These are phyloP conservation scores for Paracamarosporium sp. DNA, from an alignment of 2,329 filamentous ascomycete species.

Conservation along the genomic window DNA sequence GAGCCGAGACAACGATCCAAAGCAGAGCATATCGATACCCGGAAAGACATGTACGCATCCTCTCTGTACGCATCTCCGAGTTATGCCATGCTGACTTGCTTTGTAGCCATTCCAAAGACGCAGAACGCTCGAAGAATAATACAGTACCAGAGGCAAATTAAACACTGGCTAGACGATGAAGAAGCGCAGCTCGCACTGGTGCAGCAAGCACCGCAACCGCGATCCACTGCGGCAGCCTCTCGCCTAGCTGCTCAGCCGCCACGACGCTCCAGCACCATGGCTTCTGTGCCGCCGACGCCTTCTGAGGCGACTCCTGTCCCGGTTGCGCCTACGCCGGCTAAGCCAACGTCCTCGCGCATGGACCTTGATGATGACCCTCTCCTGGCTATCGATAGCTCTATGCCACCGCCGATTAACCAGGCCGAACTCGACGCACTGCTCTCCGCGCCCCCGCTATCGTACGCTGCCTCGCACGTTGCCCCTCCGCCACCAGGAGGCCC, in stretches of 20 bases:
- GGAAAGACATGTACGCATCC: constrained; percentile 29
- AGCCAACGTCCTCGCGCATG: constrained; percentile 13
- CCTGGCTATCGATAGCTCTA: constrained; percentile 58
- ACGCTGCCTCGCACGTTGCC: constrained; percentile 65
- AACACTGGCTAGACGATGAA: constrained; percentile 82
- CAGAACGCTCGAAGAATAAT: constrained; percentile 74
- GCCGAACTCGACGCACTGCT: constrained; percentile 70
- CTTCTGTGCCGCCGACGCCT: constrained; percentile 34
- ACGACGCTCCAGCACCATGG: constrained; percentile 32
- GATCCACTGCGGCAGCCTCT: constrained; percentile 17
- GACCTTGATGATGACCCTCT: constrained; percentile 57
- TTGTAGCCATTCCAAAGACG: constrained; percentile 58
- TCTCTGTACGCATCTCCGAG: not conserved
- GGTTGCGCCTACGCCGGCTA: constrained; percentile 1
- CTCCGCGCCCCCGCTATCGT: constrained; percentile 69
- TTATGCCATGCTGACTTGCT: not conserved
- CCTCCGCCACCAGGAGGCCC: constrained; percentile 54
- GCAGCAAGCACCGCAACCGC: constrained; percentile 27
- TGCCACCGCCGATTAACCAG: constrained; percentile 65
- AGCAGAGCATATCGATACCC: constrained; percentile 52
- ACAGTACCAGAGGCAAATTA: constrained; percentile 81
- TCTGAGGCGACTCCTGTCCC: constrained; percentile 34
- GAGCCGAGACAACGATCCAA: constrained; percentile 72
- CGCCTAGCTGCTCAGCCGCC: constrained; percentile 22
- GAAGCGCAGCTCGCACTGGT: constrained; percentile 68